Percentiles rank a stretch among this genome's conserved stretches.
phyloP scores from a whole-genome alignment of 306 rosid species.

The Pterocarpus macrocarpus region DNA sequence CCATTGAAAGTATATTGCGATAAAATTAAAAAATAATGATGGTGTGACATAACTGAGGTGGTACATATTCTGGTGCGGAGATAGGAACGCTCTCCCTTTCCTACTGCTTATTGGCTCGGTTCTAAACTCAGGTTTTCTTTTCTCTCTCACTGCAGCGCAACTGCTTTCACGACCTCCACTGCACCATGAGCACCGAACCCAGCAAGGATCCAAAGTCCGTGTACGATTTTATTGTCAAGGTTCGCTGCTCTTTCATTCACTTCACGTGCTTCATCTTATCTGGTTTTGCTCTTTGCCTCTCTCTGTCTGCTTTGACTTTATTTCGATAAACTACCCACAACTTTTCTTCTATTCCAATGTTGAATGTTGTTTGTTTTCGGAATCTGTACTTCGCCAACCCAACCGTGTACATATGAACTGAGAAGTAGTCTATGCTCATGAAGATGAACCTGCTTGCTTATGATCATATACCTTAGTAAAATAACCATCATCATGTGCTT shows the following conservation, averaged over 20 bases:
- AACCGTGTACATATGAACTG: no score
- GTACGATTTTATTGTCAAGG: constrained; percentile 65
- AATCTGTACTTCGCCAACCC: no score
- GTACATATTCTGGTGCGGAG: background rate
- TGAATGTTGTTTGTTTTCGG: no score
- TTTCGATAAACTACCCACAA: background rate
- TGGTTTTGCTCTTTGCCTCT: background rate
- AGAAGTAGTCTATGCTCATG: no score
- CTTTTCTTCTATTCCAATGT: background rate
- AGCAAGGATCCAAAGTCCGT: constrained; percentile 50
- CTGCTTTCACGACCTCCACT: background rate
- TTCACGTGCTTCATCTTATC: background rate
- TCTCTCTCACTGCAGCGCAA: no score
- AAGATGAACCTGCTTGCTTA: no score
- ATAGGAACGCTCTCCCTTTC: background rate
- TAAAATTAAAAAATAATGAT: no score
- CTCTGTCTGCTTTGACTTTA: background rate
- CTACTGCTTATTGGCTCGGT: no score
- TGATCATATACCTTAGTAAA: background rate
- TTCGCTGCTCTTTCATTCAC: constrained; percentile 6
- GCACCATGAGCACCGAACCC: constrained; percentile 48
- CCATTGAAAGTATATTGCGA: no score
- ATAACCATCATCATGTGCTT: background rate
- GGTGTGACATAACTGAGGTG: no score
- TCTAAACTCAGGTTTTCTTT: no score